Conservation (phyloP, 73 alveolate species). For the Stentor roeselii region DNA sequence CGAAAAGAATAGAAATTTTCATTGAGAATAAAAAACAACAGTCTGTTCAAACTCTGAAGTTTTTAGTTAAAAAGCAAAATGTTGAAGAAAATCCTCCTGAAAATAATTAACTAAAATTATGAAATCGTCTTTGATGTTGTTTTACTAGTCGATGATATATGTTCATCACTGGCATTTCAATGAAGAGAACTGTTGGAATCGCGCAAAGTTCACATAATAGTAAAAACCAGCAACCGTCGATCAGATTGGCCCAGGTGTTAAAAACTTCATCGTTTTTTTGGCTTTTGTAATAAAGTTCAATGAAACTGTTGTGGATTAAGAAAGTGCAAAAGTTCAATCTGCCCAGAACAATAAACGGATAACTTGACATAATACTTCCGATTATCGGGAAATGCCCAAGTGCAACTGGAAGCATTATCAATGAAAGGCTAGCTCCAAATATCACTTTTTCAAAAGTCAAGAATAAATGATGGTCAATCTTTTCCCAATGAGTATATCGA, state of each 20-base stretch:
- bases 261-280: background rate
- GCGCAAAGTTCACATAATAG: background rate
- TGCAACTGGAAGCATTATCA: background rate
- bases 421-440: background rate
- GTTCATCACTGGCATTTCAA: slow-evolving; percentile 5
- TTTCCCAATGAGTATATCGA: background rate
- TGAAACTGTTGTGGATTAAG: background rate
- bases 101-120: too few relatives aligned
- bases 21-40: background rate
- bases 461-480: background rate
- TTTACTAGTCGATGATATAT: too few relatives aligned
- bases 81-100: too few relatives aligned
- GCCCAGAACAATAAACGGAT: background rate
- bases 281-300: background rate
- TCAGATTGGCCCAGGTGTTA: background rate
- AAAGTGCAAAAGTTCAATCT: background rate
- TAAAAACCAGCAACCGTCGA: background rate
- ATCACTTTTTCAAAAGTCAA: background rate
- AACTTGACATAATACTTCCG: background rate
- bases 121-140: too few relatives aligned
- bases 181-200: background rate
- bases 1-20: background rate
- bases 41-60: too few relatives aligned
- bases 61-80: too few relatives aligned
- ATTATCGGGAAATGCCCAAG: background rate